Evolutionary conservation across 306 rosid species (phyloP).

Genomic region (Dicorynia guianensis): DNA sequence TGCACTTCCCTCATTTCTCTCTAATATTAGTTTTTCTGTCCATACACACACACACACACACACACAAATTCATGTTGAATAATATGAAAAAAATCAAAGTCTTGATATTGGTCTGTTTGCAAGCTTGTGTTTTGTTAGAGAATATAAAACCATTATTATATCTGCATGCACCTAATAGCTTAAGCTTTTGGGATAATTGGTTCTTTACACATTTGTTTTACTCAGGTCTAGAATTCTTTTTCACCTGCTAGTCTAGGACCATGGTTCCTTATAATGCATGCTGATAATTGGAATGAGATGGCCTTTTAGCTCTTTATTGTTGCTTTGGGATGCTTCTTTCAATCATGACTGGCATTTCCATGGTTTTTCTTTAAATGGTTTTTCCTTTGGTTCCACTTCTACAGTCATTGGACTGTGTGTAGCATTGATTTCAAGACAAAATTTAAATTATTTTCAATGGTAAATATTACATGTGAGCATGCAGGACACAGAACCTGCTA

Average conservation of each 20-base stretch:
- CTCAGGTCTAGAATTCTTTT: slow-evolving; percentile 2
- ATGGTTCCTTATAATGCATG: slow-evolving; percentile 16
- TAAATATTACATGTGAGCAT: neutral
- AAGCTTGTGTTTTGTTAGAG: slow-evolving; percentile 6
- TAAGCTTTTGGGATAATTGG: too few relatives aligned
- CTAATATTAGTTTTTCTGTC: too few relatives aligned
- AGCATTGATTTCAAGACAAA: slow-evolving; percentile 13
- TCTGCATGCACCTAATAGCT: too few relatives aligned
- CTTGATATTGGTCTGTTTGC: slow-evolving; percentile 25
- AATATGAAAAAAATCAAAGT: neutral
- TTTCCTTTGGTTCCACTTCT: slow-evolving; percentile 2
- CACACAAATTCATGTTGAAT: too few relatives aligned
- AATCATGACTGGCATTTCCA: neutral
- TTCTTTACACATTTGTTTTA: too few relatives aligned
- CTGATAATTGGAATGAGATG: slow-evolving; percentile 8
- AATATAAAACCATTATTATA: too few relatives aligned
- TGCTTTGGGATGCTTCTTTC: slow-evolving; percentile 6
- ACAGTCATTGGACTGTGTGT: slow-evolving; percentile 4
- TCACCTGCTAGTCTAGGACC: slow-evolving; percentile 22
- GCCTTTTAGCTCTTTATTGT: slow-evolving; percentile 20
- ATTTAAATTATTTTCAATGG: slow-evolving; percentile 5
- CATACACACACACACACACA: too few relatives aligned
- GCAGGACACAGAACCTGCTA: neutral
- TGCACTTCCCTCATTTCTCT: too few relatives aligned
- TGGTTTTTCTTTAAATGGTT: slow-evolving; percentile 9